phyloP scores from a whole-genome alignment of 495 filamentous ascomycete species.

The Aspergillus incahuasiensis region DNA sequence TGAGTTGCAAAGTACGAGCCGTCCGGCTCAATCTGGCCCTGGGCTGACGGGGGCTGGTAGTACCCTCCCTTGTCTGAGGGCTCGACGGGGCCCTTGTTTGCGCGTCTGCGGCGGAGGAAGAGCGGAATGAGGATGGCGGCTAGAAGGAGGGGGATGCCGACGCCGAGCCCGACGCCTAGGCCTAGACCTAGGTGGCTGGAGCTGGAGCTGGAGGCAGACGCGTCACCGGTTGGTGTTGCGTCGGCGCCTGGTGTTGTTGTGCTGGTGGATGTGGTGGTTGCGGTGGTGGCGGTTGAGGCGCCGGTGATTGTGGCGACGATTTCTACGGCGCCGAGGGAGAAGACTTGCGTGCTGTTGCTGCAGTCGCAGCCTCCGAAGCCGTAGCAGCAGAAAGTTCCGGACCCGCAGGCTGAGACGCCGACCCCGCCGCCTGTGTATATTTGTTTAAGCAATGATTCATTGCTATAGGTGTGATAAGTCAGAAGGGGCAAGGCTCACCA shows the following conservation, averaged over 20 bases:
- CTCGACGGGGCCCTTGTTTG: background rate
- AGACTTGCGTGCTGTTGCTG: background rate
- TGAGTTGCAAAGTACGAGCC: background rate
- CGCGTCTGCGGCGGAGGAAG: background rate
- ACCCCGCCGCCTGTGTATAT: background rate
- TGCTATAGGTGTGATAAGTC: background rate
- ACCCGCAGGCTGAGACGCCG: background rate
- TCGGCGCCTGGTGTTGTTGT: background rate
- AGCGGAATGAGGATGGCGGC: background rate
- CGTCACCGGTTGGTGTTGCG: background rate
- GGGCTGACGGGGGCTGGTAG: background rate
- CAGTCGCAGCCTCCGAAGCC: conserved; percentile 1
- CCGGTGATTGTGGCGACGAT: conserved; percentile 3
- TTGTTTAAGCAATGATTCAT: background rate
- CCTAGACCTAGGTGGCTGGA: background rate
- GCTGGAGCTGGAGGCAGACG: background rate
- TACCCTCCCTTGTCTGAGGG: background rate
- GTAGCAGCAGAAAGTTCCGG: conserved; percentile 1
- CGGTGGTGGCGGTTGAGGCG: background rate
- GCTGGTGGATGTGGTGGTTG: background rate
- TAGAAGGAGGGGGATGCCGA: background rate
- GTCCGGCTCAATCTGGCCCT: background rate
- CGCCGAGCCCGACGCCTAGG: background rate
- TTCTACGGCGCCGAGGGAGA: background rate
- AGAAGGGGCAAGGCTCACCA: background rate